A percentile compares a stretch with the other conserved stretches of the same genome.
phyloP scores from a whole-genome alignment of 352 stramenopile species.

The Globisporangium megalacanthum region DNA sequence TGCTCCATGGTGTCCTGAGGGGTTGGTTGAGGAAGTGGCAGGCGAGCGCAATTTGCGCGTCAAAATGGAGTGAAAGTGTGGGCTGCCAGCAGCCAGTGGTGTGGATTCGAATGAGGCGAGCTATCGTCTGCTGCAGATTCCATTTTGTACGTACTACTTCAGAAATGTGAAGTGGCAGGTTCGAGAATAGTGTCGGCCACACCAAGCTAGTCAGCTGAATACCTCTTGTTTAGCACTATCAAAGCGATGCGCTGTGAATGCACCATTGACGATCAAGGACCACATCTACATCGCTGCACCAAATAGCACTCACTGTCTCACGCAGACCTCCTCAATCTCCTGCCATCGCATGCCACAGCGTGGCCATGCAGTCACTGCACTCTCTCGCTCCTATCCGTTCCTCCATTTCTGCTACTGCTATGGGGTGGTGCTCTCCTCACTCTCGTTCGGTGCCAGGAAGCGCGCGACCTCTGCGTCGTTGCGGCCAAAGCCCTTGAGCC shows the following conservation, averaged over 20 bases:
- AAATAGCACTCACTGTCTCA: too few species aligned
- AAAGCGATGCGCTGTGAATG: too few species aligned
- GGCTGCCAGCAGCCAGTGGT: too few species aligned
- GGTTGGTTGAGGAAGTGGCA: constrained; percentile 6
- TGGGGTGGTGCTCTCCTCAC: background rate
- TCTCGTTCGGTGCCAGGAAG: constrained; percentile 22
- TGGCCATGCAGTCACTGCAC: background rate
- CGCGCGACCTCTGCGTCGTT: constrained; percentile 68
- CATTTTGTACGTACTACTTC: too few species aligned
- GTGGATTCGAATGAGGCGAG: too few species aligned
- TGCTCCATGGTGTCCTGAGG: constrained; percentile 19
- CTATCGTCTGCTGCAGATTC: too few species aligned
- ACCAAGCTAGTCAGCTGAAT: too few species aligned
- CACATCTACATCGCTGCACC: background rate
- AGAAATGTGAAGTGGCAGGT: too few species aligned
- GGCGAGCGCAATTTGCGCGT: background rate
- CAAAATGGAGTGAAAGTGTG: background rate
- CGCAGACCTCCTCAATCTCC: background rate
- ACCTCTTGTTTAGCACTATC: too few species aligned
- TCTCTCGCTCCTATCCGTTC: background rate
- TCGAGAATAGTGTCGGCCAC: too few species aligned
- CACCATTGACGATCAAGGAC: background rate
- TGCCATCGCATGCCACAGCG: background rate
- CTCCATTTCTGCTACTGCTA: background rate
- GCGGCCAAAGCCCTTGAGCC: constrained; percentile 68